Base-by-base conservation (phyloP, 345 rosid species). In the Populus ilicifolia region DNA sequence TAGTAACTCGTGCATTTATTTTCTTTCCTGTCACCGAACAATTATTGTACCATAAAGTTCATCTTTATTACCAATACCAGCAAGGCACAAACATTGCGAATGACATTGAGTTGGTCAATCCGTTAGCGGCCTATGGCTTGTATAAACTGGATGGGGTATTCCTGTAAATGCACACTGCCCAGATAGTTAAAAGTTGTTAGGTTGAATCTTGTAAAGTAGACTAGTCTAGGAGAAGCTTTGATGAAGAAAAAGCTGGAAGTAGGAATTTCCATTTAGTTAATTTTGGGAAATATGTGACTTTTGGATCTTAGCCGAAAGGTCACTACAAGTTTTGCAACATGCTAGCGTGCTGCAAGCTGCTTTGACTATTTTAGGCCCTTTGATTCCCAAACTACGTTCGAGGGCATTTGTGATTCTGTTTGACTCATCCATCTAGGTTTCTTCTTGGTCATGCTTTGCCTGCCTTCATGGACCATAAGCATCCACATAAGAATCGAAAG, bases 401-500 rank as follows among this genome's bases (percentile, higher is more conserved):
- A 63, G 36, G 67, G 29, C 29, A 14, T 30, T 46, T 46, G 50
- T 46, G 50, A 46, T 29, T 67, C n/a, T 67, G 70, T 33, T 30
- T 11, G 27, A 35, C 38, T 10, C 52, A 29, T 43, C 25, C 13
- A 8, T 5, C 63, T 16, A 6, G 52, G 70, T 7, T 70, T 30
- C 80, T 43, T 20, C 38, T 70, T 61, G 59, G 23, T 30, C 75
- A 14, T 30, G 69, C 48, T 41, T 68, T 38, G 30, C 39, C 27
- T 54, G 74, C n/a, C 67, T 23, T n/a, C 39, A 66, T 20, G 70
- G 59, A 27, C 50, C 52, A 10, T 9, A 13, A 44, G 62, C 43
- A 72, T 78, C 65, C 39, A 29, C 59, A 72, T 56, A 2, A 4
- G 36, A 78, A 36, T 16, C 17, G 54, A 78, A 73, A 76, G 80